Conservation (phyloP, 2,329 filamentous ascomycete genomes). For the Claviceps monticola region DNA sequence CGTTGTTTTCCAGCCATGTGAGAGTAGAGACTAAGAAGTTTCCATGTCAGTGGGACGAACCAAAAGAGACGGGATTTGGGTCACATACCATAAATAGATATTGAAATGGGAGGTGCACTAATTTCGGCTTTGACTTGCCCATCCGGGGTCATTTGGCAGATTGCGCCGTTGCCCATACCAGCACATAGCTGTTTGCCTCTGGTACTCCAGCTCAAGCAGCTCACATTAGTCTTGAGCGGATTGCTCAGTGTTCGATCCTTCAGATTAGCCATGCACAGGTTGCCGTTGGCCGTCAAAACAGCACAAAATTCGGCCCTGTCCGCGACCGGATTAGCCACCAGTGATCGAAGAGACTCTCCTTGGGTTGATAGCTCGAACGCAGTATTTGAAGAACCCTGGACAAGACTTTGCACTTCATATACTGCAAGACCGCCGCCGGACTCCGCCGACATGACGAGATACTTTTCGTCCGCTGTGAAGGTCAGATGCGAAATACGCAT, state of each 20-base stretch:
- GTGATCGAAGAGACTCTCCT: conserved; percentile 54
- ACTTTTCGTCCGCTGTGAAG: conserved; percentile 82
- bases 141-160: conserved; percentile 70
- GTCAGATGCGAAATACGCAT: conserved; percentile 73
- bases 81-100: conserved; percentile 50
- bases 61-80: conserved; percentile 5
- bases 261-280: conserved; percentile 72
- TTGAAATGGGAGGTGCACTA: conserved; percentile 57
- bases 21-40: conserved; percentile 54
- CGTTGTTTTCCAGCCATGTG: conserved; percentile 75
- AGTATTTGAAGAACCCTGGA: conserved; percentile 51
- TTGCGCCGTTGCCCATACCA: conserved; percentile 67
- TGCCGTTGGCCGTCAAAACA: conserved; percentile 65
- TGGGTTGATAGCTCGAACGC: conserved; percentile 68
- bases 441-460: conserved; percentile 71
- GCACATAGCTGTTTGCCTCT: conserved; percentile 87
- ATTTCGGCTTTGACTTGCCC: conserved; percentile 67
- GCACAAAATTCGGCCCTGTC: conserved; percentile 65
- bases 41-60: conserved; percentile 6
- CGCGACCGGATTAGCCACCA: conserved; percentile 68
- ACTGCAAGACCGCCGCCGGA: conserved; percentile 68
- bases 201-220: conserved; percentile 79
- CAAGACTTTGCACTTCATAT: conserved; percentile 59
- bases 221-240: conserved; percentile 58
- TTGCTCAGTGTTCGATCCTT: conserved; percentile 51